These are phyloP conservation scores for Exophiala calicioides DNA, from an alignment of 2,329 filamentous ascomycete genomes.

Conservation along the genomic window DNA sequence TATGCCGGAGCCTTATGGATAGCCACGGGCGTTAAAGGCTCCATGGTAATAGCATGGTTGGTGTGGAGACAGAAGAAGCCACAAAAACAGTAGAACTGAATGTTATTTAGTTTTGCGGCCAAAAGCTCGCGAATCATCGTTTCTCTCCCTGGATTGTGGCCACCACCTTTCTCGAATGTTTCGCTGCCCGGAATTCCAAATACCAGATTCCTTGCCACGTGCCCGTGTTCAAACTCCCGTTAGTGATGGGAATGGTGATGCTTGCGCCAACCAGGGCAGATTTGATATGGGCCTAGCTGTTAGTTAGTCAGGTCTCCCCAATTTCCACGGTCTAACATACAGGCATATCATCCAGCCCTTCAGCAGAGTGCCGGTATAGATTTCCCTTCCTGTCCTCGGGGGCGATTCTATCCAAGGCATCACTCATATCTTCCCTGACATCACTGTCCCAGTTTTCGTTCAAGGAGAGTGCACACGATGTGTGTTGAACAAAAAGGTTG, in stretches of 20 bases:
- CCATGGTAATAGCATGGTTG: conserved; percentile 41
- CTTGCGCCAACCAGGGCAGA: conserved; percentile 84
- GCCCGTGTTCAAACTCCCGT: conserved; percentile 72
- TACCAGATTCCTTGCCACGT: conserved; percentile 81
- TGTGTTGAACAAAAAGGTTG: conserved; percentile 94
- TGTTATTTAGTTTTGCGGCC: too few species aligned
- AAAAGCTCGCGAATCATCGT: too few species aligned
- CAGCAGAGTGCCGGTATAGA: conserved; percentile 82
- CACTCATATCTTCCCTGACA: conserved; percentile 90
- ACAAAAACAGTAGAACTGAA: neutral
- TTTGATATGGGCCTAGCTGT: conserved; percentile 79
- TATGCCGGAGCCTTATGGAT: conserved; percentile 44
- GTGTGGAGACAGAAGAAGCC: conserved; percentile 36
- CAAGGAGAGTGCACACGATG: conserved; percentile 81
- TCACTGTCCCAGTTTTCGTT: conserved; percentile 91
- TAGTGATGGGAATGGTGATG: conserved; percentile 84
- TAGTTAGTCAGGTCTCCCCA: conserved; percentile 4
- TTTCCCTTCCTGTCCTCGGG: conserved; percentile 75
- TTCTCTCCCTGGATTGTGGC: conserved; percentile 93
- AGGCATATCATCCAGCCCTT: conserved; percentile 93
- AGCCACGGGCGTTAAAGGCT: conserved; percentile 41
- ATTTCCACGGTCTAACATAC: conserved; percentile 47
- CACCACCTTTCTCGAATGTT: conserved; percentile 78
- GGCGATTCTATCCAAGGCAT: conserved; percentile 86
- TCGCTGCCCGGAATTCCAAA: conserved; percentile 77